Base-by-base conservation (phyloP, 1,139 yeast genomes). In the Chernovozyma aurita region DNA sequence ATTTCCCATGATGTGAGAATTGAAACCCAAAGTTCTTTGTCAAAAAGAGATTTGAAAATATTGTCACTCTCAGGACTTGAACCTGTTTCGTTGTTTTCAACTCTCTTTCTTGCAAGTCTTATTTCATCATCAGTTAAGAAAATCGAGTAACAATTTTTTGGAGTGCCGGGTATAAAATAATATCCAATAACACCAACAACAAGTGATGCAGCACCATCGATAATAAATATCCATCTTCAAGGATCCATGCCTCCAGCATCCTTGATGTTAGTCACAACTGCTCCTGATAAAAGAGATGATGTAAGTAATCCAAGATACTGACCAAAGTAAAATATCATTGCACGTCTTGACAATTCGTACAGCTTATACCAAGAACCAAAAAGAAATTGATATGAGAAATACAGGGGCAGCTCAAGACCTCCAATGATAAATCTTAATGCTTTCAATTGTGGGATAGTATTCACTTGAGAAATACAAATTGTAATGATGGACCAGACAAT, bases 151-250 rank as follows among this genome's bases (percentile, higher is more conserved):
- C 81, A 76, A 36, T 73, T 69, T 40, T 65, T 57, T 15, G 92
- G 92, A 25, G 84, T 79, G 32, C 87, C 90, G 2, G 92, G 92
- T 43, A 81, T 63, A 45, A 71, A 47, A 48, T 75, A 73, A 46
- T 79, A 68, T 0, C 88, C 90, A 42, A 78, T 56, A 17, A 82
- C 18, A 12, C 84, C 87, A 36, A 83, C 76, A 3, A 64, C 73
- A 24, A 80, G 49, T 2, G 87, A 76, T 28, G 80, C 65, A 32
- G 77, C 55, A 7, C 82, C 84, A 54, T 82, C 87, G 43, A 82
- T 70, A 41, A 83, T 72, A 50, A 78, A 82, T 57, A 79, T 76
- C 87, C 88, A 82, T 59, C 80, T 71, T 88, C 88, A 82, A 11
- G 85, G 78, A 24, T 60, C 68, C 24, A 76, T 59, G 1, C 85